Evolutionary conservation across 371 early-diverging fungal genomes (phyloP), one percentile per base, ranked within the genome.

Genomic region (Capniomyces stellatus): DNA sequence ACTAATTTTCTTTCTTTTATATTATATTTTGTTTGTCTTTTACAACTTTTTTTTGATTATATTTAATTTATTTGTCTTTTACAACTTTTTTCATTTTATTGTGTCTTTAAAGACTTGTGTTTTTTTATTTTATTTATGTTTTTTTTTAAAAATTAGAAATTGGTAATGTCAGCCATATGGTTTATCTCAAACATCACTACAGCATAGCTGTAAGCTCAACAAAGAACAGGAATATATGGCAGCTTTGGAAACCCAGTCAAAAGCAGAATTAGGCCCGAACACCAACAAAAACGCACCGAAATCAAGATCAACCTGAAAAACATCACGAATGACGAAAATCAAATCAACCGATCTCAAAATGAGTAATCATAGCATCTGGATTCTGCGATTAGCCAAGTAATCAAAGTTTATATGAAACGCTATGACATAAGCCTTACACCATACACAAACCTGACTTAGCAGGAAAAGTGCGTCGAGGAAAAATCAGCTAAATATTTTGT

Each of bases 141-240:
- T 35, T 35, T 35, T 35, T 35, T 35, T 35, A 10, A 10, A 35
- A 10, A 10, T 35, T 35, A 10, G 15, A 35, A 35, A 35, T 10
- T 6, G 6, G 35, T 13, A 48, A 44, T 44, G 44, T 10, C 19
- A 25, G 44, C 44, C 44, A 44, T 44, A 44, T 44, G 44, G 44
- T 44, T 44, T 44, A 25, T 44, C 44, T 44, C 44, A 44, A 44
- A 21, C 21, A 44, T 44, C 44, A 44, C 12, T 6, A 44, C 44
- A 44, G 19, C 44, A 44, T 44, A 44, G 44, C 19, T 19, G 44
- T 25, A 6, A 44, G 19, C 19, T 44, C 44, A 44, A 44, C 44
- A 44, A 19, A 44, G 44, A 44, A 44, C 44, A 44, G 44, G 44
- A 44, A 44, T 44, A 44, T 44, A 44, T 44, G 44, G 44, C 44